Evolutionary conservation across 2,329 filamentous ascomycete genomes (phyloP).

Genomic region (Aspergillus transmontanensis): DNA sequence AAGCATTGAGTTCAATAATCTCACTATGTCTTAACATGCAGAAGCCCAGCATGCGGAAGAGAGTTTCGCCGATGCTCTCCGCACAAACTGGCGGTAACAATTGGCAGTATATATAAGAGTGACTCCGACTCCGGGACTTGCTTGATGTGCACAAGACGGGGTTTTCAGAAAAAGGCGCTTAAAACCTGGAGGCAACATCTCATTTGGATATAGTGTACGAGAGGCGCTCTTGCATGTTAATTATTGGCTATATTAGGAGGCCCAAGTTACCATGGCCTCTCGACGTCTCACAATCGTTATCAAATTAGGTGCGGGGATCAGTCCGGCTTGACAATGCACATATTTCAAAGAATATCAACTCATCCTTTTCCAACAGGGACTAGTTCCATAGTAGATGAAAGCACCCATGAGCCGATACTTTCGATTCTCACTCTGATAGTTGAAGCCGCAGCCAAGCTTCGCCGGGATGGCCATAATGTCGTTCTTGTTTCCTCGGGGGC

Average conservation of each 20-base stretch:
- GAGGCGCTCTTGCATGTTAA: neutral
- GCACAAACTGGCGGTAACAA: conserved; percentile 29
- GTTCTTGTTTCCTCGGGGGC: conserved; percentile 96
- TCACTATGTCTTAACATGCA: neutral
- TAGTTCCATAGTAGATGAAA: conserved; percentile 97
- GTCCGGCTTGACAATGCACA: conserved; percentile 9
- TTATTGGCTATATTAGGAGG: neutral
- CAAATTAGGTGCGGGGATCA: conserved; percentile 41
- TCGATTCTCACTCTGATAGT: conserved; percentile 91
- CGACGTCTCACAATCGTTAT: conserved; percentile 41
- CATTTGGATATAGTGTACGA: neutral
- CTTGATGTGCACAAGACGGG: neutral
- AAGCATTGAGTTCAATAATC: neutral
- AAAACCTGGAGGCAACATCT: neutral
- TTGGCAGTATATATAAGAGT: conserved; percentile 30
- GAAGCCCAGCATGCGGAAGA: neutral
- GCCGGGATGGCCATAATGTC: conserved; percentile 88
- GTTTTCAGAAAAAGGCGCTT: neutral
- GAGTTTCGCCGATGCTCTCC: conserved; percentile 27
- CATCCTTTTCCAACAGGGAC: conserved; percentile 66
- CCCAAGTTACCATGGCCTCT: conserved; percentile 25
- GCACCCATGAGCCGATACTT: conserved; percentile 87
- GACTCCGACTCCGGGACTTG: neutral
- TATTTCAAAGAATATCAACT: conserved; percentile 18
- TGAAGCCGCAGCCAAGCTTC: conserved; percentile 84